Conservation (phyloP, 2,329 filamentous ascomycete species). For the Fusarium sp. region DNA sequence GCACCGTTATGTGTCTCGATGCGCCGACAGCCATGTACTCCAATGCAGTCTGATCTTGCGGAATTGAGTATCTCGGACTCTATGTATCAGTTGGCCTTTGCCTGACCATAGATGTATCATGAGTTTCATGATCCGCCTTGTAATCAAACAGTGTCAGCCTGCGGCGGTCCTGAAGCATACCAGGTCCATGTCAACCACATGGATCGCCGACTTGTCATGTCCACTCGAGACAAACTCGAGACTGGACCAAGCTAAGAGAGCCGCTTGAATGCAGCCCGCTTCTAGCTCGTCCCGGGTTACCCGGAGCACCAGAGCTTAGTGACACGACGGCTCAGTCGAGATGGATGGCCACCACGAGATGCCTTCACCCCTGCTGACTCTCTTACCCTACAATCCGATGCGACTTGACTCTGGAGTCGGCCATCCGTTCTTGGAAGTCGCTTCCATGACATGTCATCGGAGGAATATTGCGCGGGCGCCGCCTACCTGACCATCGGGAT, state of each 20-base stretch:
- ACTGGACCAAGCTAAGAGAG: neutral
- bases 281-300: neutral
- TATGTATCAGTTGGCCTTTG: neutral
- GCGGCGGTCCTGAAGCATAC: neutral
- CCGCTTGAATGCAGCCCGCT: neutral
- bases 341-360: neutral
- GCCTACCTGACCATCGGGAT: constrained; percentile 11
- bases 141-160: neutral
- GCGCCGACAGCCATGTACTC: neutral
- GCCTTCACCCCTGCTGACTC: neutral
- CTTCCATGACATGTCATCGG: constrained; percentile 22
- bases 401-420: neutral
- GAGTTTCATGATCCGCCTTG: neutral
- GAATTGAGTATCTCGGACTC: neutral
- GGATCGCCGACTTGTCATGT: neutral
- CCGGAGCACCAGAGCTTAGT: neutral
- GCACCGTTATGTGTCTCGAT: neutral
- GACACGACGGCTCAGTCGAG: neutral
- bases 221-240: neutral
- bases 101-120: neutral
- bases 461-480: constrained; percentile 12
- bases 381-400: constrained; percentile 18
- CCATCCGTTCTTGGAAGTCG: neutral
- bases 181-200: neutral
- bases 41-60: neutral